Evolutionary conservation across 768 basidiomycete species (phyloP).

Genomic region (Trametes cingulata): DNA sequence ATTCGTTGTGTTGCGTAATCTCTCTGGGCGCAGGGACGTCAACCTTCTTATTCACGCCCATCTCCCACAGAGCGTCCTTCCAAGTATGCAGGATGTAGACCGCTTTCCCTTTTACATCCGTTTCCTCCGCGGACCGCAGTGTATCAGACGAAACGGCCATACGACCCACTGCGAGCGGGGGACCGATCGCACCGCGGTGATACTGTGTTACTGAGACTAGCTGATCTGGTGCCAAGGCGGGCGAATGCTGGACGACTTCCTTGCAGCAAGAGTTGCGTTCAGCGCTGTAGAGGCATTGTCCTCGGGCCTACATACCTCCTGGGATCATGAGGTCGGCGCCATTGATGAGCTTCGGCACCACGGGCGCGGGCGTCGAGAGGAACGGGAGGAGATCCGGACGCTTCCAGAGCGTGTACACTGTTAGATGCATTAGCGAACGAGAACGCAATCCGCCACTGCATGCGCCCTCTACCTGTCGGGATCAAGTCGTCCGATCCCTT

Average conservation of each 20-base stretch:
- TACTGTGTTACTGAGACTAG: conserved; percentile 66
- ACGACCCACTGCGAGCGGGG: conserved; percentile 75
- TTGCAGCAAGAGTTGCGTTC: conserved; percentile 29
- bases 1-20: background rate
- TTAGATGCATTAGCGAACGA: background rate
- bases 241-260: conserved; percentile 61
- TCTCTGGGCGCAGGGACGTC: conserved; percentile 50
- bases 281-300: background rate
- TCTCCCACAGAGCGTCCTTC: conserved; percentile 74
- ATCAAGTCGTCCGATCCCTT: conserved; percentile 68
- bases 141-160: conserved; percentile 59
- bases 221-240: conserved; percentile 44
- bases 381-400: conserved; percentile 65
- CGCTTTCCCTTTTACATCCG: conserved; percentile 74
- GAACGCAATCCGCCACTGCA: background rate
- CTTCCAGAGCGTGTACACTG: conserved; percentile 81
- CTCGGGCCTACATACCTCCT: conserved; percentile 53
- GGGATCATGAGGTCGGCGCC: conserved; percentile 93
- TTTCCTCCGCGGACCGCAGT: conserved; percentile 37
- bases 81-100: conserved; percentile 72
- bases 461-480: conserved; percentile 52
- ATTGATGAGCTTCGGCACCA: conserved; percentile 67
- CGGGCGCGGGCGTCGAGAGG: conserved; percentile 68
- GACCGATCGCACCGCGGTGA: conserved; percentile 39
- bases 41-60: conserved; percentile 50